Evolutionary conservation across 768 basidiomycete genomes (phyloP), one percentile per base, ranked within the genome.

Genomic region (Trichaptum fuscoviolaceum): DNA sequence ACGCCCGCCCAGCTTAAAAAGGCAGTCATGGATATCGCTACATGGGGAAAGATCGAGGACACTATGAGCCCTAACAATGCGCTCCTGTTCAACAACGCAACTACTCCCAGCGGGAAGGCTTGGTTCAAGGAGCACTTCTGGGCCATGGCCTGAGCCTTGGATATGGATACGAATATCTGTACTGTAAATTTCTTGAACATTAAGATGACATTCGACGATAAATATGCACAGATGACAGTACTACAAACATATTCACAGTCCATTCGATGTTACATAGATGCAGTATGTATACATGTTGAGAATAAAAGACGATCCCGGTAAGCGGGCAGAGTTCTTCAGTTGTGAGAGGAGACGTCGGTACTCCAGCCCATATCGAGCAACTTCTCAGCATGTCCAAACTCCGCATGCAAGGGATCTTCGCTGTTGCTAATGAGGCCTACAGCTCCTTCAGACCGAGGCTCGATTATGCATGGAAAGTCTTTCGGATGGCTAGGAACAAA

Each of bases 1-100:
- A 84, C 85, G 4, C 91, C 96, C 6, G 72, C 76, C 35, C 86
- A 91, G 76, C 79, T 99, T 68, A 97, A 93, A 87, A 78, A 83
- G 67, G 90, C 91, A 6, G 70, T 99, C 35, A 57, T 92, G 34
- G 77, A 75, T 1, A 80, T 98, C 4, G 77, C 90, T 15, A 89
- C 81, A 65, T 71, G 73, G 62, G 84, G 77, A 62, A 57, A 83
- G 20, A 78, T 97, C 10, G 59, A 25, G 5, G 27, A 65, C 0
- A 52, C 42, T 15, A 52, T 52, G 42, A 52, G 42, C 42, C 42
- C 42, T 15, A 52, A 52, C 10, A 52, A 52, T 12, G 42, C 42
- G 12, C 42, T 52, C 42, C 42, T 52, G 3, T 15, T 15, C 42
- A 52, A 52, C 20, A 52, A 52, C 20, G 42, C 42, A 52, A 52